These are phyloP conservation scores for Nemania serpens DNA, from an alignment of 2,329 filamentous ascomycete species.

Conservation along the genomic window DNA sequence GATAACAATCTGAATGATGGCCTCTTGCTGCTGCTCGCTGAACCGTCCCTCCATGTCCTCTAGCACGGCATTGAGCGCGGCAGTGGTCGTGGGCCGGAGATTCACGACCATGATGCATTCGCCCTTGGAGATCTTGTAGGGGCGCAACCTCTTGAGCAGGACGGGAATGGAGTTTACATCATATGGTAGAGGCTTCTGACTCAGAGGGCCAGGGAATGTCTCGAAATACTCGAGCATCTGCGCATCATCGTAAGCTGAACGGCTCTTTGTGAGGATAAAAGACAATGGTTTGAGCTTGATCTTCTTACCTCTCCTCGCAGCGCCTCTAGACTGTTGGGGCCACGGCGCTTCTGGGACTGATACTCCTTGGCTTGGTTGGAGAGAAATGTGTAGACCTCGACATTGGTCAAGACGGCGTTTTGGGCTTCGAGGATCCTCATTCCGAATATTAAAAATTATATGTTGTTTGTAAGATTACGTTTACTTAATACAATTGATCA, in stretches of 20 bases:
- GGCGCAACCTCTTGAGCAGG: constrained; percentile 60
- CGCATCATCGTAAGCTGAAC: constrained; percentile 2
- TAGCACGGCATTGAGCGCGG: constrained; percentile 65
- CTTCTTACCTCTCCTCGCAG: constrained; percentile 66
- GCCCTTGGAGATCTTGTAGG: constrained; percentile 67
- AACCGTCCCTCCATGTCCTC: constrained; percentile 69
- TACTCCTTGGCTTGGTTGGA: constrained; percentile 59
- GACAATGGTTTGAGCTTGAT: constrained; percentile 14
- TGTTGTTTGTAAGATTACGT: background rate
- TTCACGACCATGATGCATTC: constrained; percentile 73
- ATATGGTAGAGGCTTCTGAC: constrained; percentile 59
- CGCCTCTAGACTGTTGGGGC: constrained; percentile 63
- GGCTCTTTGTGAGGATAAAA: background rate
- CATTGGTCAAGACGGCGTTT: constrained; percentile 71
- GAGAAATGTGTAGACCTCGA: constrained; percentile 72
- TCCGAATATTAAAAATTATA: background rate
- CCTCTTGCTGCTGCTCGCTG: constrained; percentile 60
- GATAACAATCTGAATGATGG: constrained; percentile 60
- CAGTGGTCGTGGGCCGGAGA: constrained; percentile 61
- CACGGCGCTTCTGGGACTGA: constrained; percentile 54
- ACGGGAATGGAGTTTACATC: constrained; percentile 54
- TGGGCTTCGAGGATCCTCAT: constrained; percentile 77
- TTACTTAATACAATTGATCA: background rate
- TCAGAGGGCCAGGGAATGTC: constrained; percentile 59
- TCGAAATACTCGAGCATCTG: constrained; percentile 66